Percentiles rank a stretch among this genome's conserved stretches.
These are phyloP conservation scores for Tricholoma terreum DNA, from an alignment of 768 basidiomycete species.

Conservation along the genomic window DNA sequence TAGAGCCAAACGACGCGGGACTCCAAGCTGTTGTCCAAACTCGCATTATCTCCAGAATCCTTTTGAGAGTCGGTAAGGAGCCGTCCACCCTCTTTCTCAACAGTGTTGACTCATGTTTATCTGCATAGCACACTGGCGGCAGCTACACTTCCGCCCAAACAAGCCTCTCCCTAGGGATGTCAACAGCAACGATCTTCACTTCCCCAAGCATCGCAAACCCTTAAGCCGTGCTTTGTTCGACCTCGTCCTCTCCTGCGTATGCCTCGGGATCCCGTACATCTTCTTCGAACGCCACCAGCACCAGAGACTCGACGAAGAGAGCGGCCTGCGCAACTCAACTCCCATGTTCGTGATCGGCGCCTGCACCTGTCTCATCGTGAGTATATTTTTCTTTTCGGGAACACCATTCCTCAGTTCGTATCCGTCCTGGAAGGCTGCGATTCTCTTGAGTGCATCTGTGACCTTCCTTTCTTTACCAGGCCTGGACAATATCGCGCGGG, in stretches of 20 bases:
- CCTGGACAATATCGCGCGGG: conserved; percentile 58
- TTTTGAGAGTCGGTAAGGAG: conserved; percentile 63
- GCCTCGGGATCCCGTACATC: conserved; percentile 78
- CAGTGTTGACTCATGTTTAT: neutral
- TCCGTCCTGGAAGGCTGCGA: conserved; percentile 56
- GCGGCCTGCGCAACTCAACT: conserved; percentile 45
- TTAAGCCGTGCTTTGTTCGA: conserved; percentile 53
- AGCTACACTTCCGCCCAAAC: conserved; percentile 63
- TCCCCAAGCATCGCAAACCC: conserved; percentile 29
- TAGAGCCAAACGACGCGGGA: conserved; percentile 34
- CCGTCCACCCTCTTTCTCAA: neutral
- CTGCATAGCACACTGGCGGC: conserved; percentile 61
- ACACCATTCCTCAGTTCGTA: conserved; percentile 12
- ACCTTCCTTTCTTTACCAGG: conserved; percentile 80
- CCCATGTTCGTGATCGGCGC: conserved; percentile 65
- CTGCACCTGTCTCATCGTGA: conserved; percentile 62
- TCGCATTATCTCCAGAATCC: conserved; percentile 63
- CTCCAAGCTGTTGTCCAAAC: conserved; percentile 53
- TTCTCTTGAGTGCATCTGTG: conserved; percentile 77
- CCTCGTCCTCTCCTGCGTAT: conserved; percentile 58
- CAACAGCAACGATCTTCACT: conserved; percentile 20
- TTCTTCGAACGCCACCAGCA: conserved; percentile 55
- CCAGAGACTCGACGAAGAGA: conserved; percentile 59
- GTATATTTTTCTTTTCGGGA: conserved; percentile 21
- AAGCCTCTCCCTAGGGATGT: conserved; percentile 63